Base-by-base conservation (phyloP, 2,329 filamentous ascomycete genomes). In the Aspergillus melleus region DNA sequence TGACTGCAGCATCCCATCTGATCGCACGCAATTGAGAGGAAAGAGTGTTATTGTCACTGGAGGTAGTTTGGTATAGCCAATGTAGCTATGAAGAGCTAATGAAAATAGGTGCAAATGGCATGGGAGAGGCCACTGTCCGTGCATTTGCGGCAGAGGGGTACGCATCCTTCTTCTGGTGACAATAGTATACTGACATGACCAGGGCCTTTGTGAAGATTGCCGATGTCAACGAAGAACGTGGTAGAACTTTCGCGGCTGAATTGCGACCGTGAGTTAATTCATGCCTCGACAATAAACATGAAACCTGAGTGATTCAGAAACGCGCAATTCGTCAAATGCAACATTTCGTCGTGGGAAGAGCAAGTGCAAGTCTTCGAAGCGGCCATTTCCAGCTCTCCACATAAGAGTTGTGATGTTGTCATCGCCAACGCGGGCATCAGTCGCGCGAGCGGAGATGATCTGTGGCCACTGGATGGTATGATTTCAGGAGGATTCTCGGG, bases 11-110 rank as follows among this genome's bases (percentile, higher is more conserved):
- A 58, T 62, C 54, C 50, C 61, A 29, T 73, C 74, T 10, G 77
- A 82, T 63, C 60, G 64, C n/a, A 68, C 66, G 46, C 71, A 74
- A 42, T 63, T 80, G 9, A 69, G 66, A 3, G 79, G 77, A 29
- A 83, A 81, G 63, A 79, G 77, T 0, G 79, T 81, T 24, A 74
- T 83, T 22, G 74, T 83, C 16, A 83, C 80, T 1, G 80, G 80
- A n/a, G 80, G 60, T 62, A 29, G 1, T 1, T 53, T 22, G 2
- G 2, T 2, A 39, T 20, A 6, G 2, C 29, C 46, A 2, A 53
- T 26, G 14, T 29, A 29, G 49, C 47, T 6, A 10, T 20, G 4
- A 39, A 4, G 39, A 16, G n/a, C 49, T 60, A 46, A 64, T 26
- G n/a, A 10, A n/a, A 49, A 32, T 54, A 68, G 67, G 67, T 20